Evolutionary conservation across 768 basidiomycete species (phyloP).

Genomic region (Galerina marginata): DNA sequence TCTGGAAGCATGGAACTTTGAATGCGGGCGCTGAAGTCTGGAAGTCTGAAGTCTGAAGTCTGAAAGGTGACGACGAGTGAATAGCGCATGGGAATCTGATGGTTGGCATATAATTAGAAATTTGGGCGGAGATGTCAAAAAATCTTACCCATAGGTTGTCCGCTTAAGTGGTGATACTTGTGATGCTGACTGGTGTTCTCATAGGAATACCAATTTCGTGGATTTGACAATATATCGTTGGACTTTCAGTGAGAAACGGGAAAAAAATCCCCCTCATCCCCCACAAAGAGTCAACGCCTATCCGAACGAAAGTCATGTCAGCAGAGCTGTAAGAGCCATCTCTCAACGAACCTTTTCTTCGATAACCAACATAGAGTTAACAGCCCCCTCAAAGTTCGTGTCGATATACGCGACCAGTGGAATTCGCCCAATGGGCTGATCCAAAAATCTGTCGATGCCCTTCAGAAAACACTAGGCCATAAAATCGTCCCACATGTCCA

Average conservation of each 20-base stretch:
- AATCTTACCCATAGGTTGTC: not conserved
- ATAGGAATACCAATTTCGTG: too few species aligned
- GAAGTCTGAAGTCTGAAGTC: not conserved
- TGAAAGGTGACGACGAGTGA: too few species aligned
- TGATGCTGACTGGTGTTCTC: too few species aligned
- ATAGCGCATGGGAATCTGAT: not conserved
- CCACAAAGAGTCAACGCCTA: not conserved
- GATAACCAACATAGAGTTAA: not conserved
- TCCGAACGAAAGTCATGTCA: slow-evolving; percentile 12
- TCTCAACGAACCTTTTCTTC: not conserved
- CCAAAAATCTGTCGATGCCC: slow-evolving; percentile 27
- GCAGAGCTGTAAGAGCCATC: slow-evolving; percentile 16
- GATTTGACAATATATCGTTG: not conserved
- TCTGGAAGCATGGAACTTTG: not conserved
- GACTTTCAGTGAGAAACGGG: too few species aligned
- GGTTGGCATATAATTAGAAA: slow-evolving; percentile 4
- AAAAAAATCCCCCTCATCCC: not conserved
- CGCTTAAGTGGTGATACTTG: not conserved
- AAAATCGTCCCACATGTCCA: slow-evolving; percentile 37
- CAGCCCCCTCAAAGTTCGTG: slow-evolving; percentile 44
- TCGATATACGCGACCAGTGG: slow-evolving; percentile 44
- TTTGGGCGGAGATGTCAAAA: not conserved
- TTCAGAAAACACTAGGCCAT: slow-evolving; percentile 38
- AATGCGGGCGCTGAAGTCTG: not conserved
- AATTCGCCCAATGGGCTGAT: slow-evolving; percentile 35